These are phyloP conservation scores for Paecilomyces sp. DNA, from an alignment of 2,329 filamentous ascomycete genomes.

Conservation along the genomic window DNA sequence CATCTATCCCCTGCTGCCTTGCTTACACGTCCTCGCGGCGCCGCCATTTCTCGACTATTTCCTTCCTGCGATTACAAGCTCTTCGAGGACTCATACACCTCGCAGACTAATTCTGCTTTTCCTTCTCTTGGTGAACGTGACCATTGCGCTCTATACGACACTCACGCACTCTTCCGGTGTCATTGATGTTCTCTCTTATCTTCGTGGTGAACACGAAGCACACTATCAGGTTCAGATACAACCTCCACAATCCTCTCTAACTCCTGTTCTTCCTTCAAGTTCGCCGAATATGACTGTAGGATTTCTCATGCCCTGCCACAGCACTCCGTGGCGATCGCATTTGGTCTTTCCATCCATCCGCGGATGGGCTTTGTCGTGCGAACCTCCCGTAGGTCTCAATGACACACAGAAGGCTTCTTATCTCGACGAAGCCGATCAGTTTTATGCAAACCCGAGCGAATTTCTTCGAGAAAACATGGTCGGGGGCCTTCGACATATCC, in stretches of 20 bases:
- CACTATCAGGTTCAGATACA: constrained; percentile 42
- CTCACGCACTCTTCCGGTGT: constrained; percentile 75
- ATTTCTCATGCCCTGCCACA: constrained; percentile 94
- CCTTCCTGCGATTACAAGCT: constrained; percentile 32
- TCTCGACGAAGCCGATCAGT: constrained; percentile 82
- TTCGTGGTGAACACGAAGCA: constrained; percentile 65
- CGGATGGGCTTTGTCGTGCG: constrained; percentile 82
- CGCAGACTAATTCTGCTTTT: constrained; percentile 48
- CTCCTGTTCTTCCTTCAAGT: neutral
- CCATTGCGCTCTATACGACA: constrained; percentile 67
- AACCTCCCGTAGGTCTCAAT: constrained; percentile 70
- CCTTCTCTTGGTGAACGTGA: constrained; percentile 58
- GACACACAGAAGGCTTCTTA: constrained; percentile 58
- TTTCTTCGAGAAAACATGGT: constrained; percentile 54
- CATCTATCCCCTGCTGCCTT: constrained; percentile 83
- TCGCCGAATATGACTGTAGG: constrained; percentile 47
- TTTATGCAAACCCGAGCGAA: constrained; percentile 60
- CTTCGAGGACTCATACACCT: constrained; percentile 30
- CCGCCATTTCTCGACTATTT: constrained; percentile 62
- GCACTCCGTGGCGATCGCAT: constrained; percentile 88
- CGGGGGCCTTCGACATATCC: constrained; percentile 27
- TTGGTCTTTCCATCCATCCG: constrained; percentile 66
- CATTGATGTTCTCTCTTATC: constrained; percentile 63
- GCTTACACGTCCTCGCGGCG: constrained; percentile 75
- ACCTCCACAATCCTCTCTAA: constrained; percentile 9